Base-by-base conservation (phyloP, 495 filamentous ascomycete species). In the Neurospora pannonica region DNA sequence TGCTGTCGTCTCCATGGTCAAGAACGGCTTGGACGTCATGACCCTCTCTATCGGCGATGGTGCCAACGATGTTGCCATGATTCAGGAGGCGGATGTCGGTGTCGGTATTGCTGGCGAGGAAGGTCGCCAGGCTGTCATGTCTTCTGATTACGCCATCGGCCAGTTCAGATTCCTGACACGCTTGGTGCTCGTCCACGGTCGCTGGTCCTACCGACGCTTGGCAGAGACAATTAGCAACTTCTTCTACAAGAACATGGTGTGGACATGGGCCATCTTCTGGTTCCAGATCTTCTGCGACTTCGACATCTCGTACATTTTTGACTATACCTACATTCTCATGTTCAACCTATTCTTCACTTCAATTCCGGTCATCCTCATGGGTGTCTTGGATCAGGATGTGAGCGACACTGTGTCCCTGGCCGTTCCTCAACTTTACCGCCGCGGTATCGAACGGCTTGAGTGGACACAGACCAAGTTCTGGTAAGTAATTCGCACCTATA, bases 191-290 rank as follows among this genome's bases (percentile, higher is more conserved):
- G 95, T 99, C 38, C 97, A 99, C 81, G 97, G 97, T 46, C 89
- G 97, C 75, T 99, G 96, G 93, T 97, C 93, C 42, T 99, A 99
- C 82, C 88, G 95, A 38, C 90, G 97, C 76, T 84, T 98, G 81
- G 94, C 90, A 70, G 97, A 99, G 87, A 92, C 92, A 37, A 97
- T 95, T 76, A 93, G 94, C 78, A 99, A 99, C 81, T 99, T 99
- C 88, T 99, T 99, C 86, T 99, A 99, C 88, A 99, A 99, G 92
- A 98, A 98, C 84, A 91, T 99, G 84, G 91, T 98, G 70, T 99
- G 97, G 97, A 97, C 94, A 19, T 94, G 98, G 78, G 89, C 94
- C 34, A 91, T 99, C 72, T 97, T 98, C 87, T 99, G 96, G 97
- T 99, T 93, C 84, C 95, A 96, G 82, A 92, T 96, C 72, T 98